A percentile compares a stretch with the other conserved stretches of the same genome.
phyloP scores from a whole-genome alignment of 495 filamentous ascomycete species.

The Xeromyces bisporus region DNA sequence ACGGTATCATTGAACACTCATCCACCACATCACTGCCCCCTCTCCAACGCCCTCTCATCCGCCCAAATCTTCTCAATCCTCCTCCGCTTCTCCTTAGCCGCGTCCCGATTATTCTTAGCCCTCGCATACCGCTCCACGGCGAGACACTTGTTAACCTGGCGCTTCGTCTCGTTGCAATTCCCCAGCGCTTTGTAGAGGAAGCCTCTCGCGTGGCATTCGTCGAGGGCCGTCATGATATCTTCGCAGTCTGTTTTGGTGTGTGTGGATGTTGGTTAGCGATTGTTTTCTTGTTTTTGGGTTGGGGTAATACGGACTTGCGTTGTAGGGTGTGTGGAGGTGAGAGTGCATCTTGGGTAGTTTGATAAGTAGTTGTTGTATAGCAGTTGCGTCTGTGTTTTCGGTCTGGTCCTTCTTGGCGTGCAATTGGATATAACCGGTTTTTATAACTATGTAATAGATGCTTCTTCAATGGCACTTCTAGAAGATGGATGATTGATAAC shows the following conservation, averaged over 20 bases:
- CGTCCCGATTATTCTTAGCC: constrained; percentile 58
- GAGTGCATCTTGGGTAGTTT: constrained; percentile 67
- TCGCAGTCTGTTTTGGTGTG: constrained; percentile 51
- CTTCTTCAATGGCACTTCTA: neutral
- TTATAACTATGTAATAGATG: neutral
- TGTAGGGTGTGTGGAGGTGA: constrained; percentile 82
- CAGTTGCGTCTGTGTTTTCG: no score
- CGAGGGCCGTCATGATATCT: constrained; percentile 79
- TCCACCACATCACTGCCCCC: constrained; percentile 3
- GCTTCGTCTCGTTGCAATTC: constrained; percentile 77
- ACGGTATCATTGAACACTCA: no score
- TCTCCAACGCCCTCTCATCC: constrained; percentile 31
- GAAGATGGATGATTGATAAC: neutral
- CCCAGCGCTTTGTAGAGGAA: constrained; percentile 80
- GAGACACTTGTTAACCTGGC: constrained; percentile 65
- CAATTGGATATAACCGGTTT: no score
- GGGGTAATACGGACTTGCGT: constrained; percentile 63
- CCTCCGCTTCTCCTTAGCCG: constrained; percentile 48
- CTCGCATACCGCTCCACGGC: constrained; percentile 59
- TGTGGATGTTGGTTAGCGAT: constrained; percentile 2
- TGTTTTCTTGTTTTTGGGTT: no score
- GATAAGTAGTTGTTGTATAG: no score
- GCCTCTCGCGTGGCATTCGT: constrained; percentile 85
- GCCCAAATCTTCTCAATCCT: constrained; percentile 60
- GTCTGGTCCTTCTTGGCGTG: no score